Evolutionary conservation across 345 rosid genomes (phyloP).

Genomic region (Cochlearia excelsa): DNA sequence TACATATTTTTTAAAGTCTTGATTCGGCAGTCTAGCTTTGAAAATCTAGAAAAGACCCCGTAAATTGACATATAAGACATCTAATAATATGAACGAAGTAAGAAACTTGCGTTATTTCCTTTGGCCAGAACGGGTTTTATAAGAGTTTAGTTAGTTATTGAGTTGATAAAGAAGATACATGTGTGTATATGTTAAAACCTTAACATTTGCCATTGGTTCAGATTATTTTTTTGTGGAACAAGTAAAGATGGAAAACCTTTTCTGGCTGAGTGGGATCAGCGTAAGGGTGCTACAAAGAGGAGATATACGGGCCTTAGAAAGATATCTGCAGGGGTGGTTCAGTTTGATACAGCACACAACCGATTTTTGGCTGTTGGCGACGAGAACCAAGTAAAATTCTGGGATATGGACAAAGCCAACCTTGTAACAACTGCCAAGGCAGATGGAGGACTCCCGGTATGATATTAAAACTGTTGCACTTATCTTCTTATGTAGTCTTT

Average conservation of each 20-base stretch:
- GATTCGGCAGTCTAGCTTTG: no score
- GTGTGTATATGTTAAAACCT: no score
- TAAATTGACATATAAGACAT: no score
- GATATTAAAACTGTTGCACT: slow-evolving; percentile 15
- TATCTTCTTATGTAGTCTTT: slow-evolving; percentile 1
- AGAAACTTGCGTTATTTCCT: no score
- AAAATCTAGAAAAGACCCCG: no score
- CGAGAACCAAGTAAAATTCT: slow-evolving; percentile 57
- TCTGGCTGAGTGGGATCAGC: slow-evolving; percentile 79
- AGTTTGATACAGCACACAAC: slow-evolving; percentile 66
- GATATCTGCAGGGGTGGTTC: slow-evolving; percentile 58
- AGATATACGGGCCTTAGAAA: slow-evolving; percentile 62
- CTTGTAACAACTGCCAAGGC: slow-evolving; percentile 54
- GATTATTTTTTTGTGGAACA: slow-evolving; percentile 79
- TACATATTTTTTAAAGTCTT: no score
- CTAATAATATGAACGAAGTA: no score
- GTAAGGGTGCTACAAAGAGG: slow-evolving; percentile 69
- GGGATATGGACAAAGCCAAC: slow-evolving; percentile 69
- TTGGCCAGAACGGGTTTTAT: no score
- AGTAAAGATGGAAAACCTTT: slow-evolving; percentile 75
- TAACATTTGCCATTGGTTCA: slow-evolving; percentile 17
- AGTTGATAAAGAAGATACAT: no score
- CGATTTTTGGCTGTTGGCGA: slow-evolving; percentile 72
- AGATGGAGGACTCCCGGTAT: slow-evolving; percentile 65
- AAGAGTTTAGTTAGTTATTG: no score